Evolutionary conservation across 2,329 filamentous ascomycete species (phyloP), one percentile per base, ranked within the genome.

Genomic region (Aureobasidium sp.): DNA sequence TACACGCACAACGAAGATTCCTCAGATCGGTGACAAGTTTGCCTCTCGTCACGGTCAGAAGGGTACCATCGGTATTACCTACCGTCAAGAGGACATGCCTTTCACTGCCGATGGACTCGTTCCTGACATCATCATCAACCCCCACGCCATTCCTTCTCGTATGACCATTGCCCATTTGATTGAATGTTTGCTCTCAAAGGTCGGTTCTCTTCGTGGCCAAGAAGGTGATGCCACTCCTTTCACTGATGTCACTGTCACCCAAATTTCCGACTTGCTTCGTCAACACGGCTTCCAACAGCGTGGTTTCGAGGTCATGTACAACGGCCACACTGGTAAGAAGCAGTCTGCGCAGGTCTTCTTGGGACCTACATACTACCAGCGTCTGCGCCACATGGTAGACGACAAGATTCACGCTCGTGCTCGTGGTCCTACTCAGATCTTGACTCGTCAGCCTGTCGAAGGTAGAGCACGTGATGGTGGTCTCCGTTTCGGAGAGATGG

Each of bases 131-230:
- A 97, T 99, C 76, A 97, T 99, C 82, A 99, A 99, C 76, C 94
- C 94, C 1, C 94, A 99, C 82, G 95, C 94, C 73, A 99, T 99
- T 84, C 94, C 94, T 0, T 99, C 94, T 61, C 94, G 94, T 85
- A 99, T 99, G 94, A 99, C 95, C 2, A 99, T 99, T 86, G 94
- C 94, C 70, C 94, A 99, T 82, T 92, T 99, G 84, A 96, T 99
- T 74, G 94, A 99, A 81, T 99, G 94, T 83, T 84, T 97, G 68
- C 84, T 99, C 62, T 96, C 91, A 74, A 99, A 99, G 75, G 94
- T 99, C 39, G 91, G 91, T 1, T 90, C 94, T 2, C 82, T 99
- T 26, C 90, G 92, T 76, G 95, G 94, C 47, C 90, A 91, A 76
- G 94, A 99, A 78, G 95, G 94, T 70, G 95, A 99, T 71, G 94